Percentiles rank a stretch among this genome's conserved stretches.
These are phyloP conservation scores for Trichoderma gracile DNA, from an alignment of 2,329 filamentous ascomycete species.

Conservation along the genomic window DNA sequence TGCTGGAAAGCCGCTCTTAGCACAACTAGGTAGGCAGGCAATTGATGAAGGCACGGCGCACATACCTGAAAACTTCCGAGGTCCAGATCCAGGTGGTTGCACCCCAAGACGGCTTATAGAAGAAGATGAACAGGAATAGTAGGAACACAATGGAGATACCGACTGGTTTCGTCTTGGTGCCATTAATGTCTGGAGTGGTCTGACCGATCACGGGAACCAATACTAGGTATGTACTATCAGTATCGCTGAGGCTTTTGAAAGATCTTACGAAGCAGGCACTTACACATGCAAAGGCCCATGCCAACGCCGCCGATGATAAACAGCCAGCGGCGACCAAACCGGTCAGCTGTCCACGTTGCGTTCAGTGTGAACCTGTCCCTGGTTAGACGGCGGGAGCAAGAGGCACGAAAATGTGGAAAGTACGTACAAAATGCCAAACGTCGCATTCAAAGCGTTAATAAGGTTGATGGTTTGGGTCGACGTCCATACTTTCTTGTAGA, in stretches of 20 bases:
- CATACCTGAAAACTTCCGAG: constrained; percentile 1
- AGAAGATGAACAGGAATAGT: background rate
- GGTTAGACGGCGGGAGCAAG: background rate
- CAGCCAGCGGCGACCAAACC: background rate
- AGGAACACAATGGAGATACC: constrained; percentile 1
- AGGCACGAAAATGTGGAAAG: accelerated
- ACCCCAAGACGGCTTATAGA: constrained; percentile 9
- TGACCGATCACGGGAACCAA: constrained; percentile 1
- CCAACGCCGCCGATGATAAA: constrained; percentile 3
- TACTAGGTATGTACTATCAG: background rate
- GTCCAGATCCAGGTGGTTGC: constrained; percentile 12
- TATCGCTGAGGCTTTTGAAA: too few relatives aligned
- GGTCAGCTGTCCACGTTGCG: constrained; percentile 11
- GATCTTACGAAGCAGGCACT: background rate
- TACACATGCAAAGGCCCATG: constrained; percentile 5
- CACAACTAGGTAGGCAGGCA: background rate
- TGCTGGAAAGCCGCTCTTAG: background rate
- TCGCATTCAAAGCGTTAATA: constrained; percentile 3
- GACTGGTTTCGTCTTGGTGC: constrained; percentile 1
- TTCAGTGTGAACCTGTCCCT: background rate
- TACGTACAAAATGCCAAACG: constrained; percentile 6
- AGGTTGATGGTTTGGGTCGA: constrained; percentile 1
- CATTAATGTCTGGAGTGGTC: background rate
- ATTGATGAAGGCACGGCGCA: accelerated
- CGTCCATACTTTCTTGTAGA: constrained; percentile 8